Evolutionary conservation across 2,329 filamentous ascomycete species (phyloP).

Genomic region (Penicillium sp.): DNA sequence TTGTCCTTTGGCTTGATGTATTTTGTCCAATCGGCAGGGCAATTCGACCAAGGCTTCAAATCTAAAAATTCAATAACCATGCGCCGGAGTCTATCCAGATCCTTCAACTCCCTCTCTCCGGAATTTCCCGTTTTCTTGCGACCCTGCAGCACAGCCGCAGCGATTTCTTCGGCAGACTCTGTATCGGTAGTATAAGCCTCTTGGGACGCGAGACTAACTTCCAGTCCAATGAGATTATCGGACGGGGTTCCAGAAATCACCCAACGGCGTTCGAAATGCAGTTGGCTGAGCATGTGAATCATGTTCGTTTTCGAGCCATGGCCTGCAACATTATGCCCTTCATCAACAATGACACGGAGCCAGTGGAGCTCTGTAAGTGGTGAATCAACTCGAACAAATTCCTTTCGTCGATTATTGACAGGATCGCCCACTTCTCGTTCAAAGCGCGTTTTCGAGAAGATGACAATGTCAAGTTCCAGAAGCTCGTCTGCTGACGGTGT

Average conservation of each 20-base stretch:
- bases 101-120: constrained; percentile 54
- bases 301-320: constrained; percentile 57
- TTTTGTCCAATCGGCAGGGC: constrained; percentile 64
- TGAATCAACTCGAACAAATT: constrained; percentile 49
- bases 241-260: constrained; percentile 88
- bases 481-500: constrained; percentile 59
- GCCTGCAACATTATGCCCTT: constrained; percentile 80
- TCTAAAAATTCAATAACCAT: constrained; percentile 68
- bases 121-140: constrained; percentile 40
- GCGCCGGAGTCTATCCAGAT: constrained; percentile 62
- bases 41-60: constrained; percentile 73
- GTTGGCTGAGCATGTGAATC: constrained; percentile 50
- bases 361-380: constrained; percentile 70
- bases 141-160: constrained; percentile 30
- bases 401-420: constrained; percentile 47
- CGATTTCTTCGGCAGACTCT: constrained; percentile 30
- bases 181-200: constrained; percentile 37
- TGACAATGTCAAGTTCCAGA: constrained; percentile 65
- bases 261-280: constrained; percentile 69
- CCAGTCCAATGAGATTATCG: constrained; percentile 72
- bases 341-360: constrained; percentile 85
- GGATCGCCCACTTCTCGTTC: constrained; percentile 60
- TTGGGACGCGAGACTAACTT: constrained; percentile 52
- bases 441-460: constrained; percentile 72
- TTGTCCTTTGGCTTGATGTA: constrained; percentile 62